Evolutionary conservation across 1,284 basidiomycete species (phyloP).

Genomic region (Cryptococcus sp.): DNA sequence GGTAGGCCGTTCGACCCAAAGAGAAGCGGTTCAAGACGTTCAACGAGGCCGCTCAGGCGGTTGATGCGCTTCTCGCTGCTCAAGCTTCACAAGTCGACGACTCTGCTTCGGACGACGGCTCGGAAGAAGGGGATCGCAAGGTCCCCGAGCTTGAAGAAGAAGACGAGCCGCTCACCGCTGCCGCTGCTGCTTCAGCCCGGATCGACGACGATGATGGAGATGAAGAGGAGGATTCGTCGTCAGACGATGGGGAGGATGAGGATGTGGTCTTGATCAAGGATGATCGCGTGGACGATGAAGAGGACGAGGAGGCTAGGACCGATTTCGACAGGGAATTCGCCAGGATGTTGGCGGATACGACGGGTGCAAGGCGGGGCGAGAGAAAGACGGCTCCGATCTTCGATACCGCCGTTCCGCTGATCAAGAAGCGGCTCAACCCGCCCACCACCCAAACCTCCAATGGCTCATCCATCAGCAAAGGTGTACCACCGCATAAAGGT

Average conservation of each 20-base stretch:
- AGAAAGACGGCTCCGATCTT: constrained; percentile 77
- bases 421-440: constrained; percentile 54
- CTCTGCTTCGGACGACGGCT: constrained; percentile 13
- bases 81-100: neutral
- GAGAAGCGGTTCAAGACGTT: constrained; percentile 62
- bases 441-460: constrained; percentile 45
- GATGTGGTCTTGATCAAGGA: constrained; percentile 59
- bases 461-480: too few species aligned
- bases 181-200: constrained; percentile 3
- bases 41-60: constrained; percentile 75
- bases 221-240: constrained; percentile 4
- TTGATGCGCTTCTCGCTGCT: constrained; percentile 78
- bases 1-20: constrained; percentile 75
- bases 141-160: constrained; percentile 18
- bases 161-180: constrained; percentile 5
- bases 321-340: constrained; percentile 95
- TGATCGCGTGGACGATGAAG: constrained; percentile 40
- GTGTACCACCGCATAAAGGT: too few species aligned
- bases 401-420: constrained; percentile 69
- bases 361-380: constrained; percentile 71
- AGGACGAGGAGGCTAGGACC: constrained; percentile 72
- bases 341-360: constrained; percentile 84
- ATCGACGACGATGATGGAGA: constrained; percentile 13
- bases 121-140: constrained; percentile 10
- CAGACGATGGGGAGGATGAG: constrained; percentile 48